phyloP scores from a whole-genome alignment of 1,284 basidiomycete genomes.

The Apiotrichum brassicae region DNA sequence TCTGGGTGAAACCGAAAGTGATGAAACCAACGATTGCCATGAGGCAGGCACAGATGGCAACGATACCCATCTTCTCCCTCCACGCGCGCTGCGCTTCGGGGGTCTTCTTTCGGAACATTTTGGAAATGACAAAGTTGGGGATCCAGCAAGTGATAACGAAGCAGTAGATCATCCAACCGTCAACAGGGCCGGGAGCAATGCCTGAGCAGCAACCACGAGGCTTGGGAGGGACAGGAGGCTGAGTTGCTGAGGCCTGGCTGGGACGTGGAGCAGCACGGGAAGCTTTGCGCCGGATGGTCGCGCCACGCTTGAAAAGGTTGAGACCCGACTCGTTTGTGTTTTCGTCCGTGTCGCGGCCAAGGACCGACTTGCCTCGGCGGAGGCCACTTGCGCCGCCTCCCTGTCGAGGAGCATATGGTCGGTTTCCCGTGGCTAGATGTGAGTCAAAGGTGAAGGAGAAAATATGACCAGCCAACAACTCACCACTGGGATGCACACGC shows the following conservation, averaged over 20 bases:
- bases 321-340: slow-evolving; percentile 82
- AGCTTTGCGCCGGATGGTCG: slow-evolving; percentile 64
- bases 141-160: slow-evolving; percentile 77
- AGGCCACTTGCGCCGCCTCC: slow-evolving; percentile 51
- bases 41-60: slow-evolving; percentile 67
- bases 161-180: slow-evolving; percentile 95
- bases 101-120: slow-evolving; percentile 64
- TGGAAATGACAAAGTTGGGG: slow-evolving; percentile 63
- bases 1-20: slow-evolving; percentile 97
- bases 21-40: slow-evolving; percentile 96
- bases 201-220: slow-evolving; percentile 19
- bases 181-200: slow-evolving; percentile 74
- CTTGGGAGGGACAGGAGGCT: slow-evolving; percentile 9
- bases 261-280: slow-evolving; percentile 49
- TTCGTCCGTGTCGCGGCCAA: slow-evolving; percentile 80
- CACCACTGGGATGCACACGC: slow-evolving; percentile 71
- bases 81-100: slow-evolving; percentile 94
- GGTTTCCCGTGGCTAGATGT: slow-evolving; percentile 69
- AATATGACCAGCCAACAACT: too few species aligned
- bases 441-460: too few species aligned
- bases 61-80: slow-evolving; percentile 92
- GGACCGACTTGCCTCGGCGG: slow-evolving; percentile 75
- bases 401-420: slow-evolving; percentile 51
- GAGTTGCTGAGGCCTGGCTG: slow-evolving; percentile 20
- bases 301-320: slow-evolving; percentile 73